Conservation (phyloP, 2,329 filamentous ascomycete species). For the Fusarium zealandicum region DNA sequence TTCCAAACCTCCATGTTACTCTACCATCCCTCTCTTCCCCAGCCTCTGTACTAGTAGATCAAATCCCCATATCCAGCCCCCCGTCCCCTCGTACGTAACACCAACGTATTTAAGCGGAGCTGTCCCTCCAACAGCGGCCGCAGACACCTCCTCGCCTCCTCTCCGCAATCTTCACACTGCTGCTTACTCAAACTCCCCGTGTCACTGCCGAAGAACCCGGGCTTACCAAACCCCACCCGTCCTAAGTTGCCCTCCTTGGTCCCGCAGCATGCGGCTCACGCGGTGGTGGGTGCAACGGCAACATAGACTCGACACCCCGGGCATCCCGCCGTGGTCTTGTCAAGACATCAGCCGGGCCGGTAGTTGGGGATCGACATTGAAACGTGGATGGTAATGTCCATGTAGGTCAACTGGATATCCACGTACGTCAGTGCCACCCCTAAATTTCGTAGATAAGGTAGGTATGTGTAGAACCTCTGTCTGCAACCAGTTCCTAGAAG, state of each 20-base stretch:
- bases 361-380: background rate
- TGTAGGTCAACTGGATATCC: too few relatives aligned
- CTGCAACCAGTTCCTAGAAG: too few relatives aligned
- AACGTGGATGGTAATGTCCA: too few relatives aligned
- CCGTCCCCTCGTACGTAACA: constrained; percentile 25
- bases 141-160: constrained; percentile 8
- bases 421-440: too few relatives aligned
- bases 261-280: constrained; percentile 18
- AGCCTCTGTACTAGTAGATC: background rate
- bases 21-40: background rate
- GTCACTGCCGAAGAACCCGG: constrained; percentile 24
- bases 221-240: constrained; percentile 3
- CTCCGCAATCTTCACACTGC: constrained; percentile 5
- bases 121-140: background rate
- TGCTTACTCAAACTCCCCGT: background rate
- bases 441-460: too few relatives aligned
- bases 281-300: background rate
- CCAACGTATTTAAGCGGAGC: constrained; percentile 27
- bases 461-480: too few relatives aligned
- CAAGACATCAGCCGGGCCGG: background rate
- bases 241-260: constrained; percentile 1
- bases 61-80: constrained; percentile 2
- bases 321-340: background rate
- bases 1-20: background rate
- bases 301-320: background rate